Evolutionary conservation across 1,139 yeast species (phyloP), one percentile per base, ranked within the genome.

Genomic region (Saccharomyces hybrid): DNA sequence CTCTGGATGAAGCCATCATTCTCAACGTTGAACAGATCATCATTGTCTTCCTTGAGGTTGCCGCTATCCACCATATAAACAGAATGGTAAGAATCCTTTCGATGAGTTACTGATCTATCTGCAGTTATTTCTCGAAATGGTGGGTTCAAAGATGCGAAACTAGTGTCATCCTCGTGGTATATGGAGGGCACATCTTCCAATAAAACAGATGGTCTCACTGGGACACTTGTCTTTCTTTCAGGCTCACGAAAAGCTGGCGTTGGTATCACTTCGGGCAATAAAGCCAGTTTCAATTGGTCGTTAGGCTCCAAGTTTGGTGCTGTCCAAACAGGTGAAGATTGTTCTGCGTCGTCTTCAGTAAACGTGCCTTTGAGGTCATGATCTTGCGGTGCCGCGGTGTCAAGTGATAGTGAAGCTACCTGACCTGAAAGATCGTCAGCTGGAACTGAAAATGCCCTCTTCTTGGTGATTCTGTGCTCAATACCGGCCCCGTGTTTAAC

Each of bases 221-320:
- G 44, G 16, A 16, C 14, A 41, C 52, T 47, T 31, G 52, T 16
- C 48, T 51, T 41, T 28, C 32, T 29, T 49, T 23, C 48, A 46
- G 50, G 14, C 23, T 27, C 44, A 53, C 60, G 29, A 54, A 54
- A 34, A 49, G 55, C 27, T 31, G 60, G 56, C n/a, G 56, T 47
- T n/a, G 57, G 51, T 9, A 55, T 29, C 1, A 54, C 48, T 19
- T 59, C 58, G 9, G 58, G 44, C 4, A 56, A 63, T 46, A 60
- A 34, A 1, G 69, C 71, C 8, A 72, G 55, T 52, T 67, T 62
- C 34, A 73, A 58, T 52, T 72, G 74, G 54, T 73, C 75, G 49
- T 70, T 67, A 2, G 75, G 73, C 42, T 69, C 71, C 3, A 71
- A 55, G 7, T 66, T 61, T 5, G 76, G 76, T 2, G 75, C 75